Evolutionary conservation across 2,329 filamentous ascomycete genomes (phyloP).

Genomic region (Fusarium bulbicola): DNA sequence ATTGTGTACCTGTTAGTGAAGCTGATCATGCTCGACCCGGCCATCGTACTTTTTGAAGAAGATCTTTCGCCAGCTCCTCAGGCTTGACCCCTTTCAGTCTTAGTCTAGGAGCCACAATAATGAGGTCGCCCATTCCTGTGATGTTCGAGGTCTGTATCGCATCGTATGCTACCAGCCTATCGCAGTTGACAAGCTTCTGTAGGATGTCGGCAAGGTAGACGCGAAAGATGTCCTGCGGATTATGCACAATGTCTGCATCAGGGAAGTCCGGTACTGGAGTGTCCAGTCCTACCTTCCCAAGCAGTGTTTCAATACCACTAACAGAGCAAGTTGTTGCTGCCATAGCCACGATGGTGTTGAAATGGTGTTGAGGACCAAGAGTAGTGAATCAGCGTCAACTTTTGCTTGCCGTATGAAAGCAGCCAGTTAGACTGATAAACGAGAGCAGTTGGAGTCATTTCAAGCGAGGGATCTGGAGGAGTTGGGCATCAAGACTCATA

Average conservation of each 20-base stretch:
- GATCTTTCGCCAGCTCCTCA: constrained; percentile 33
- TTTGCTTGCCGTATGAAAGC: background rate
- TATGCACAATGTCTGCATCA: constrained; percentile 34
- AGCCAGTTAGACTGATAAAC: background rate
- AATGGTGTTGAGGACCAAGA: background rate
- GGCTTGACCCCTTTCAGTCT: constrained; percentile 22
- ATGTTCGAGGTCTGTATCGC: constrained; percentile 41
- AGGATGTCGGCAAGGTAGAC: constrained; percentile 38
- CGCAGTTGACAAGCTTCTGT: constrained; percentile 33
- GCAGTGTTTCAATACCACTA: constrained; percentile 28
- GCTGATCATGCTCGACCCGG: background rate
- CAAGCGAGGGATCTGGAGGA: accelerated
- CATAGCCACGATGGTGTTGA: constrained; percentile 25
- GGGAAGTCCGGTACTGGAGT: constrained; percentile 37
- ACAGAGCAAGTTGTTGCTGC: constrained; percentile 36
- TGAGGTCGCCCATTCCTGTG: constrained; percentile 39
- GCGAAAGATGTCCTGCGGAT: constrained; percentile 41
- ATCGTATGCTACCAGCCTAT: constrained; percentile 37
- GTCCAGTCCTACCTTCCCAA: constrained; percentile 34
- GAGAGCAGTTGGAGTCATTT: accelerated
- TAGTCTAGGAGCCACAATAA: constrained; percentile 40
- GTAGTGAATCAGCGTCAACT: background rate
- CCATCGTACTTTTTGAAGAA: constrained; percentile 28
- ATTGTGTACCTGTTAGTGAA: background rate
- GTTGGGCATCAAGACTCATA: background rate